Evolutionary conservation across 2,329 filamentous ascomycete genomes (phyloP).

Genomic region (Xylaria sp.): DNA sequence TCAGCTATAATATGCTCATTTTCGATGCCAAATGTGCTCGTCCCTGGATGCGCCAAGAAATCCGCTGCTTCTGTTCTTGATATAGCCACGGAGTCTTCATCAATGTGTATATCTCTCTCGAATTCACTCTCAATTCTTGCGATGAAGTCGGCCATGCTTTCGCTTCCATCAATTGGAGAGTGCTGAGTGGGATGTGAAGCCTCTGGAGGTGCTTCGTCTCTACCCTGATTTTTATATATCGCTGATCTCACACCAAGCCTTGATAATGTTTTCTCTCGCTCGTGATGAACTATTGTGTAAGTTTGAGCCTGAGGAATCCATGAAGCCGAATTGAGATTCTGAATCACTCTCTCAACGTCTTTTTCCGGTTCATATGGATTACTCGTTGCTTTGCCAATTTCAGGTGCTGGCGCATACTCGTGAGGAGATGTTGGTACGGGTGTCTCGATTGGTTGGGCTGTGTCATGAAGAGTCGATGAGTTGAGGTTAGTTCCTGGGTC

Average conservation of each 20-base stretch:
- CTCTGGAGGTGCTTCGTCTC: not conserved
- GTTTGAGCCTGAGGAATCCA: constrained; percentile 27
- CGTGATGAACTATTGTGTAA: constrained; percentile 11
- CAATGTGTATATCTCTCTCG: not conserved
- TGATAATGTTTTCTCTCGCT: constrained; percentile 14
- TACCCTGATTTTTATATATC: constrained; percentile 18
- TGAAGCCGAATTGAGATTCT: constrained; percentile 19
- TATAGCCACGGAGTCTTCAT: constrained; percentile 7
- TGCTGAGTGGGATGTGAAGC: not conserved
- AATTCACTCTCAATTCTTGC: constrained; percentile 32
- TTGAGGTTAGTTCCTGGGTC: not conserved
- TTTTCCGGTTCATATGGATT: not conserved
- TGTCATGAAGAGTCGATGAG: not conserved
- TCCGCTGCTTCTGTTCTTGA: not conserved
- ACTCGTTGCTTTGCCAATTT: not conserved
- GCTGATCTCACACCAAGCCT: constrained; percentile 20
- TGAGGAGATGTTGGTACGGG: not conserved
- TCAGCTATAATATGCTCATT: not conserved
- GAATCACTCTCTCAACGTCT: constrained; percentile 8
- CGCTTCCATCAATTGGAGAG: constrained; percentile 5
- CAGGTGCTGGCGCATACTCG: not conserved
- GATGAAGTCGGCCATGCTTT: constrained; percentile 34
- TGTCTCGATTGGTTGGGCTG: not conserved
- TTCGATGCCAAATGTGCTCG: not conserved
- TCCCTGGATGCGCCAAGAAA: not conserved